These are phyloP conservation scores for Leucosporidium yakuticum DNA, from an alignment of 768 basidiomycete genomes.

Conservation along the genomic window DNA sequence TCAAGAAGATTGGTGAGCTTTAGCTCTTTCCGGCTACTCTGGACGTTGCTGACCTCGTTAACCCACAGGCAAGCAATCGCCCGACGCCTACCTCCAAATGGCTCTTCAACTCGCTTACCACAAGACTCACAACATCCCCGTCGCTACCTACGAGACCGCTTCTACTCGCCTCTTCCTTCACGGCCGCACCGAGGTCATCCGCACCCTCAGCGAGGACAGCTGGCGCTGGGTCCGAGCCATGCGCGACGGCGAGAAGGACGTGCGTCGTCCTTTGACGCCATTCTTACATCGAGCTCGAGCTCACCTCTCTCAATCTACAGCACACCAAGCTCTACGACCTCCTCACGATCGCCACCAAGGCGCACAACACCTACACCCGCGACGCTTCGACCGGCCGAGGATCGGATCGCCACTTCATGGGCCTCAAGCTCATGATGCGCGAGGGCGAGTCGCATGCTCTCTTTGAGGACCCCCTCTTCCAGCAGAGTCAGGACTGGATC, in stretches of 20 bases:
- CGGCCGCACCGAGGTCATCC: constrained; percentile 85
- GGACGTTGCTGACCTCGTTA: not conserved
- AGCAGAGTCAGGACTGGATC: constrained; percentile 72
- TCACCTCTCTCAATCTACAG: constrained; percentile 38
- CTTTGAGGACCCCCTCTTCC: constrained; percentile 72
- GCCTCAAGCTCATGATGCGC: constrained; percentile 61
- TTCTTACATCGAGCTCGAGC: constrained; percentile 48
- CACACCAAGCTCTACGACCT: constrained; percentile 48
- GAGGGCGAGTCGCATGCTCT: constrained; percentile 57
- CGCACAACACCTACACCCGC: constrained; percentile 65
- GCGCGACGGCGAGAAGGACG: constrained; percentile 48
- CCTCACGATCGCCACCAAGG: constrained; percentile 62
- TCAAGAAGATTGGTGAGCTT: constrained; percentile 62
- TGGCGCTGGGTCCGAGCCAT: constrained; percentile 71
- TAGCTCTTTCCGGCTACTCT: not conserved
- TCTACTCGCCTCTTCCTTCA: constrained; percentile 78
- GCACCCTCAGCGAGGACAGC: constrained; percentile 66
- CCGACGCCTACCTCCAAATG: constrained; percentile 88
- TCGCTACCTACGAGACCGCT: constrained; percentile 88
- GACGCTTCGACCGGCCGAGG: constrained; percentile 75
- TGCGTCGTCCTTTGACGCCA: constrained; percentile 37
- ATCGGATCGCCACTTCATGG: constrained; percentile 86
- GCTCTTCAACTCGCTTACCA: constrained; percentile 88
- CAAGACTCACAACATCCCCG: constrained; percentile 64
- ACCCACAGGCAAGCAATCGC: constrained; percentile 51